Evolutionary conservation across 768 basidiomycete species (phyloP), one percentile per base, ranked within the genome.

Genomic region (Galerina sulciceps): DNA sequence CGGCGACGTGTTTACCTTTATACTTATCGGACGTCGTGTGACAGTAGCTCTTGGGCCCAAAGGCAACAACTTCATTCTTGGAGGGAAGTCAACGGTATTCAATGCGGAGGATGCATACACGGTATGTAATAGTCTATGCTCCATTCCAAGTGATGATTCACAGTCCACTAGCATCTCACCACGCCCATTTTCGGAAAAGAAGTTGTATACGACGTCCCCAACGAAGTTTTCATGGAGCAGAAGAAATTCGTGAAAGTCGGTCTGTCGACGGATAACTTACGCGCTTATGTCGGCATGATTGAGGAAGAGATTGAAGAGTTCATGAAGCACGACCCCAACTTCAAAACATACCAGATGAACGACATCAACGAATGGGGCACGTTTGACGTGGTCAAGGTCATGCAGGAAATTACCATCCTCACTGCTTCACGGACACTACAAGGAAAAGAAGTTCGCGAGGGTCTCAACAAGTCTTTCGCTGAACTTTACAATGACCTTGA

Each of bases 221-320:
- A 99, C 73, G 92, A 96, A 46, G 77, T 91, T 44, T 88, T 99
- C 74, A 99, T 99, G 96, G 95, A 99, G 68, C 97, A 99, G 73
- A 99, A 99, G 82, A 91, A 90, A 71, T 98, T 98, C 69, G 90
- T 99, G 74, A 99, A 99, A 78, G 88, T 94, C 60, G 96, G 97
- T 20, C 85, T 99, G 18, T 92, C 94, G 10, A 87, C 85, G 11
- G 96, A 99, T 23, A 96, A 96, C 74, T 87, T 99, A 73, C 85
- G 89, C 42, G 81, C 87, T 31, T 99, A 99, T 51, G 81, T 87
- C 17, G 85, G 86, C 49, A 88, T 93, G 85, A 88, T 93, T 56
- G 86, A 87, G 58, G 81, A 91, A 40, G 90, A 91, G 69, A 85
- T 91, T 38, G 82, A 87, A 37, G 78, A 88, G 31, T 94, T 88